Conservation (phyloP, 331 rosid species). For the Rosa hybrid region DNA sequence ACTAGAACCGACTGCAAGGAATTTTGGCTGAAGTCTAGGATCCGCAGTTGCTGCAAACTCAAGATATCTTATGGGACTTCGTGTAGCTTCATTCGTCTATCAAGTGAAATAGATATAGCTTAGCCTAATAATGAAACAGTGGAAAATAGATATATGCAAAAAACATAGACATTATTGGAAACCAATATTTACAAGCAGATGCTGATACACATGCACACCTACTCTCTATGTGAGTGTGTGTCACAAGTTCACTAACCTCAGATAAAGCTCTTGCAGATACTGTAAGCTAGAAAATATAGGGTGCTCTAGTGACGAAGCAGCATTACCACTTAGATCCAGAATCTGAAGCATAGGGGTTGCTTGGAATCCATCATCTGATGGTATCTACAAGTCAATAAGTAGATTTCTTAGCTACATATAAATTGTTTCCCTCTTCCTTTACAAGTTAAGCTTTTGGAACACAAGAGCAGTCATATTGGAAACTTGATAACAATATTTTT, state of each 20-base stretch:
- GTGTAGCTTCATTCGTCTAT: constrained; percentile 67
- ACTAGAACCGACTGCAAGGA: constrained; percentile 69
- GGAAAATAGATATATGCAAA: neutral
- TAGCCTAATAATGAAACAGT: neutral
- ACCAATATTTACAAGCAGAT: neutral
- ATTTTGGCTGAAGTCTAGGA: constrained; percentile 87
- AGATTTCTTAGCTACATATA: constrained; percentile 7
- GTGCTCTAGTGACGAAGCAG: constrained; percentile 51
- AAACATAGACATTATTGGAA: neutral
- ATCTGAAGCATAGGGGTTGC: constrained; percentile 69
- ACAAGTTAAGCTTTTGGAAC: neutral
- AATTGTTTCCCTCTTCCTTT: neutral
- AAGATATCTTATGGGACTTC: constrained; percentile 75
- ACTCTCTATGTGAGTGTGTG: constrained; percentile 9
- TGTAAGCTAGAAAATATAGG: constrained; percentile 71
- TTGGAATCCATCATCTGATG: constrained; percentile 76
- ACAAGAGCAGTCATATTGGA: neutral
- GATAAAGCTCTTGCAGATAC: constrained; percentile 43
- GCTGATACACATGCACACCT: neutral
- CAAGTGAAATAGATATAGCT: constrained; percentile 21
- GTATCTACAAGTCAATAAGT: constrained; percentile 58
- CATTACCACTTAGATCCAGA: constrained; percentile 75
- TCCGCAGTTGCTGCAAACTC: constrained; percentile 57
- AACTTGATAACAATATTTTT: neutral
- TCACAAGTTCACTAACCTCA: constrained; percentile 59